Base-by-base conservation (phyloP, 768 basidiomycete genomes). In the Naganishia antarctica region DNA sequence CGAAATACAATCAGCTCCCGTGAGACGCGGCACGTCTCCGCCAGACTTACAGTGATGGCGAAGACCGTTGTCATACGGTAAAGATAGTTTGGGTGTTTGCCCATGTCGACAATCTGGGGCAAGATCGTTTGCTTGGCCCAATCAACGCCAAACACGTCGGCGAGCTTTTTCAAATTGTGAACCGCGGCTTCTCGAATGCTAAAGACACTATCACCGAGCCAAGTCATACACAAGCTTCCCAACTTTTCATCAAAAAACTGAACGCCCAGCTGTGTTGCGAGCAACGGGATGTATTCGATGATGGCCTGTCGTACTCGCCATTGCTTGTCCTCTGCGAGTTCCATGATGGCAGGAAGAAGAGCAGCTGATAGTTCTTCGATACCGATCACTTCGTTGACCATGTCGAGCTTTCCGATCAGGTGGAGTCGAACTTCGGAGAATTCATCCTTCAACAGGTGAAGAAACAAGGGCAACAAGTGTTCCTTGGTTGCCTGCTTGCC, bases 241-340 rank as follows among this genome's bases (percentile, higher is more conserved):
- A 99, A 84, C 76, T 94, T 91, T 72, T 98, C 96, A 78, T 99
- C 93, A 76, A 99, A 99, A 81, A 98, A 98, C 28, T 87, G 82
- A 71, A 90, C 90, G 60, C 96, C 96, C 63, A 99, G 84, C 76
- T 99, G 96, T n/a, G 88, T 92, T 45, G 96, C 93, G 48, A 99
- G 87, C 23, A 98, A 84, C n/a, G 96, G 96, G 71, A 99, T 81
- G 80, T 99, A 97, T 79, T 98, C 96, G 79, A 99, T 99, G 80
- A 99, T 98, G 8, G 96, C 96, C 79, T 99, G 96, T 70, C 96
- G 88, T 21, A 99, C 94, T 29, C 96, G 88, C 96, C 96, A 99
- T 66, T 96, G 96, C 77, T 98, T 99, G 81, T 99, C 96, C 78
- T 98, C 94, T 8, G 96, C 96, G 34, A 99, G 82, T 75, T 98